These are phyloP conservation scores for Eucalyptus albens DNA, from an alignment of 345 rosid species.

Conservation along the genomic window DNA sequence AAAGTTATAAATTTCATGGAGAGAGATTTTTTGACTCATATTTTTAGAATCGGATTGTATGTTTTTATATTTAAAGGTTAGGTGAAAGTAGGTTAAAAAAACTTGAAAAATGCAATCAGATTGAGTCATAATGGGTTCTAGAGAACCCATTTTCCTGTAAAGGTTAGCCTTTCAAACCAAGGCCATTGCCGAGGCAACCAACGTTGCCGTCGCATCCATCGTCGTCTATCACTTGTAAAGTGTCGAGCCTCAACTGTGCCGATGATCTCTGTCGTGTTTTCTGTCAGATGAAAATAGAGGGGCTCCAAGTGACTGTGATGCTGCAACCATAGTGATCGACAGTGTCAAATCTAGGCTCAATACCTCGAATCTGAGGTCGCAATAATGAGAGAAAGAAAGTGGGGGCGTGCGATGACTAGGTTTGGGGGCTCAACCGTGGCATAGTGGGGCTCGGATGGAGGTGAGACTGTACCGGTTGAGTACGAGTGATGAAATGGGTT, in stretches of 20 bases:
- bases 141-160: neutral
- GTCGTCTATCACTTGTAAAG: neutral
- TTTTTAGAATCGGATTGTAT: rapidly evolving
- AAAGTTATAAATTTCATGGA: neutral
- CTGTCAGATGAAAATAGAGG: neutral
- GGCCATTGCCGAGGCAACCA: neutral
- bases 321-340: no score
- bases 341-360: neutral
- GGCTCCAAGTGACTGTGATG: neutral
- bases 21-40: neutral
- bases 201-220: neutral
- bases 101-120: neutral
- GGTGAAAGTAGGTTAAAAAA: neutral
- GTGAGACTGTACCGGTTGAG: neutral
- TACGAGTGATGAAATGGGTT: neutral
- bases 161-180: no score
- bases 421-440: neutral
- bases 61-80: neutral
- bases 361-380: neutral
- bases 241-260: neutral
- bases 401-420: neutral
- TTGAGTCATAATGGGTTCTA: neutral
- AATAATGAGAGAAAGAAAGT: neutral
- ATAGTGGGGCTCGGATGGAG: neutral
- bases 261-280: neutral